Evolutionary conservation across 352 stramenopile genomes (phyloP).

Genomic region (Vaucheria bursata): DNA sequence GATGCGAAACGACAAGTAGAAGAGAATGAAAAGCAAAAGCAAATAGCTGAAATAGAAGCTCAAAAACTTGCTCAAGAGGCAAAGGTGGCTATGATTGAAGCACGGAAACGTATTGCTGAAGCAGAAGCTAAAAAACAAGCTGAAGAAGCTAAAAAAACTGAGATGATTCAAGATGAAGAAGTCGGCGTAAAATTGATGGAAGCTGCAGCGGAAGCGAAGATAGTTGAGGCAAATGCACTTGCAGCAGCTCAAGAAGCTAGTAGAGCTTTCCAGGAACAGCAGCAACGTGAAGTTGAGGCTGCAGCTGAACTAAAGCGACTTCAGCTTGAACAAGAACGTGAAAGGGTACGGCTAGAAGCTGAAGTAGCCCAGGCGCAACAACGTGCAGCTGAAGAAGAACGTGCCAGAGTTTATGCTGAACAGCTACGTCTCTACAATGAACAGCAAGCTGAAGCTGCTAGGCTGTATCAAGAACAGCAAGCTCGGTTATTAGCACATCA

Average conservation of each 20-base stretch:
- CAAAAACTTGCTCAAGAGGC: background rate
- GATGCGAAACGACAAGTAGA: background rate
- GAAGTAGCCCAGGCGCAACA: background rate
- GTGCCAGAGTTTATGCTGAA: background rate
- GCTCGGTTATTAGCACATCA: background rate
- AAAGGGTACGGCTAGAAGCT: background rate
- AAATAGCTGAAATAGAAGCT: background rate
- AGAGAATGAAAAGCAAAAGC: background rate
- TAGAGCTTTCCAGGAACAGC: background rate
- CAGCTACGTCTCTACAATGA: background rate
- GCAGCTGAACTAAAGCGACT: background rate
- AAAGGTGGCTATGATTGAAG: background rate
- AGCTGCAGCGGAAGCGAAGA: background rate
- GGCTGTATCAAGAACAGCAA: background rate
- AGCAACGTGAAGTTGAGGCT: background rate
- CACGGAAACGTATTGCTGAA: background rate
- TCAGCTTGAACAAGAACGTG: background rate
- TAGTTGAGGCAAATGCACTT: background rate
- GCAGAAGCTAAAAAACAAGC: background rate
- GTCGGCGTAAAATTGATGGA: background rate
- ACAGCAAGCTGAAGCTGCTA: background rate
- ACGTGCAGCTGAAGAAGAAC: background rate
- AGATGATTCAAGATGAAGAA: background rate
- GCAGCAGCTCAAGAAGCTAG: background rate
- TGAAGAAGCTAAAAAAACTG: slow-evolving; percentile 5